These are phyloP conservation scores for Chytriomyces confervae DNA, from an alignment of 192 early-diverging fungal genomes.

Conservation along the genomic window DNA sequence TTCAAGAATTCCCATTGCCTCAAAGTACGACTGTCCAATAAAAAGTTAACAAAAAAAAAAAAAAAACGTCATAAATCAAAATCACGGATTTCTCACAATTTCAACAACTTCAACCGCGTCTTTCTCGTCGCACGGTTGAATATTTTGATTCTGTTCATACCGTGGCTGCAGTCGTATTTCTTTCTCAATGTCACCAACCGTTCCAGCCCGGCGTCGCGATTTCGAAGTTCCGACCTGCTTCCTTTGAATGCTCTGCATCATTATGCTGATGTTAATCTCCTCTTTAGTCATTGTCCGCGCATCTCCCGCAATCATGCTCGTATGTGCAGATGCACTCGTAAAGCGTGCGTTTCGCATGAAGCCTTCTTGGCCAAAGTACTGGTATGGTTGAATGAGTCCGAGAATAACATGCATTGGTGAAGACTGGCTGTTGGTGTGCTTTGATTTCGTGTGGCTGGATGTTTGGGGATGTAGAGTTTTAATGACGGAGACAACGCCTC, in stretches of 20 bases:
- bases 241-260: neutral
- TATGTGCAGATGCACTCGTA: neutral
- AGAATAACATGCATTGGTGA: neutral
- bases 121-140: neutral
- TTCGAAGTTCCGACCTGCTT: neutral
- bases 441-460: neutral
- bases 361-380: slow-evolving; percentile 2
- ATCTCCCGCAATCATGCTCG: slow-evolving; percentile 16
- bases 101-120: slow-evolving; percentile 9
- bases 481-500: neutral
- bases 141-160: neutral
- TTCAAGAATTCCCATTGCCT: slow-evolving; percentile 3
- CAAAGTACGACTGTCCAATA: neutral
- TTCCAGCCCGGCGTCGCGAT: neutral
- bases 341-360: neutral
- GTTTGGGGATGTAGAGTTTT: neutral
- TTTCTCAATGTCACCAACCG: neutral
- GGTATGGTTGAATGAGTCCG: neutral
- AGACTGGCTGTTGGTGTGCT: no score
- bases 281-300: slow-evolving; percentile 11
- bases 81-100: neutral
- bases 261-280: slow-evolving; percentile 10
- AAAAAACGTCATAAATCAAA: no score
- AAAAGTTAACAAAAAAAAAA: no score
- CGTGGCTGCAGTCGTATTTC: neutral